Base-by-base conservation (phyloP, 306 rosid genomes). In the Calophaca sinica region DNA sequence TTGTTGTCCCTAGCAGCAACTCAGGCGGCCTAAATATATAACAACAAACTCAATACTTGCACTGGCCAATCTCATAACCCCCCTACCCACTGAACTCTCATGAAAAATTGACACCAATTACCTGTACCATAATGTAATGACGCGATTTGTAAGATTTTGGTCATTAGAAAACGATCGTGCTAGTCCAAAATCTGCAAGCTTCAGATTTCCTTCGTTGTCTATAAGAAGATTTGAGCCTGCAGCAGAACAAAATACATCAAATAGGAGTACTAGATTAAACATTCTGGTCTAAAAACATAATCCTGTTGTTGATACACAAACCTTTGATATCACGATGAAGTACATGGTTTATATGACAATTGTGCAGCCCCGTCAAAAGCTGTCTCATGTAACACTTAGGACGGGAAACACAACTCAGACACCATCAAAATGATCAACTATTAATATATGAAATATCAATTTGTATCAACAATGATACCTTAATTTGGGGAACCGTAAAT, bases 261-360 rank as follows among this genome's bases (percentile, higher is more conserved):
- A 70, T 69, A 38, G 59, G 58, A 49, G 50, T 13, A n/a, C 45
- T 4, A 59, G 35, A 42, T 65, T 15, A n/a, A 50, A 31, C 6
- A 42, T 72, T 8, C 72, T 42, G 13, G 7, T 57, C 53, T 35
- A 49, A 64, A 58, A 33, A 50, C 15, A 58, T 13, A 7, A 28
- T 48, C 70, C 15, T 57, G 0, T n/a, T n/a, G 60, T 62, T 41
- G 60, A 7, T 15, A 42, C 5, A 61, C 78, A 79, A 3, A 87
- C 96, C 92, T 87, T 89, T 89, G 64, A 89, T 89, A 78, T 89
- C 96, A 14, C 96, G 90, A 74, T 89, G 96, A 78, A 89, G 96
- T 35, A 89, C 92, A 69, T 84, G 85, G 79, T 86, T 86, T 41
- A 80, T 69, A 80, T 89, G 96, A 84, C 96, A 87, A 69, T 86